A percentile compares a stretch with the other conserved stretches of the same genome.
Conservation (phyloP, 805 yeast genomes). For the Candida endomychidarum region DNA sequence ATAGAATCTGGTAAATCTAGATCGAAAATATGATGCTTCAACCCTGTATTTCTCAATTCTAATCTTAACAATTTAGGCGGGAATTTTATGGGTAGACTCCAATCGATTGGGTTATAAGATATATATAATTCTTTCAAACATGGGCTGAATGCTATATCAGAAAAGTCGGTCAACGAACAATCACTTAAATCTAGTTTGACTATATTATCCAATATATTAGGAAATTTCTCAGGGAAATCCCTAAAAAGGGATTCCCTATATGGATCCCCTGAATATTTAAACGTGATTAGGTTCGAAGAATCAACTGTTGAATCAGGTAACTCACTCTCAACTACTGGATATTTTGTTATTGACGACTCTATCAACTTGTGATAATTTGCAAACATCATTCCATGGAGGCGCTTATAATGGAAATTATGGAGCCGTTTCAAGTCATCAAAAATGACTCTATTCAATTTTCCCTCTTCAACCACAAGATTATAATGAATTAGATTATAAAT, state of each 20-base stretch:
- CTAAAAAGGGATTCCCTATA: background rate
- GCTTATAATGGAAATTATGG: background rate
- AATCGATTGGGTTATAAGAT: conserved; percentile 22
- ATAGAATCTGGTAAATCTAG: conserved; percentile 19
- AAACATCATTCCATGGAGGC: background rate
- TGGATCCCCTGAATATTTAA: background rate
- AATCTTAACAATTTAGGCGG: conserved; percentile 15
- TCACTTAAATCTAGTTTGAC: conserved; percentile 5
- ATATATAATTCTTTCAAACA: conserved; percentile 14
- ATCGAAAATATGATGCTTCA: conserved; percentile 13
- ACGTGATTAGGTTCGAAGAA: conserved; percentile 1
- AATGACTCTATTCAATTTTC: conserved; percentile 6
- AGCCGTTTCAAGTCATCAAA: conserved; percentile 1
- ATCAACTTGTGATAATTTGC: background rate
- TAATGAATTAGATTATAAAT: conserved; percentile 3
- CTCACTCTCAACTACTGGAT: background rate
- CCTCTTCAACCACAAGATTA: background rate
- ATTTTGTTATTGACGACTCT: background rate
- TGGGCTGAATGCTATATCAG: conserved; percentile 9
- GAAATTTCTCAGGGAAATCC: background rate
- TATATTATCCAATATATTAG: background rate
- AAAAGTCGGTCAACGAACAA: conserved; percentile 1
- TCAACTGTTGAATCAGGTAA: background rate
- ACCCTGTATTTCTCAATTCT: conserved; percentile 17
- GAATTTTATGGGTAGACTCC: conserved; percentile 14